phyloP scores from a whole-genome alignment of 208 protist species.

The Leishmania amazonensis region DNA sequence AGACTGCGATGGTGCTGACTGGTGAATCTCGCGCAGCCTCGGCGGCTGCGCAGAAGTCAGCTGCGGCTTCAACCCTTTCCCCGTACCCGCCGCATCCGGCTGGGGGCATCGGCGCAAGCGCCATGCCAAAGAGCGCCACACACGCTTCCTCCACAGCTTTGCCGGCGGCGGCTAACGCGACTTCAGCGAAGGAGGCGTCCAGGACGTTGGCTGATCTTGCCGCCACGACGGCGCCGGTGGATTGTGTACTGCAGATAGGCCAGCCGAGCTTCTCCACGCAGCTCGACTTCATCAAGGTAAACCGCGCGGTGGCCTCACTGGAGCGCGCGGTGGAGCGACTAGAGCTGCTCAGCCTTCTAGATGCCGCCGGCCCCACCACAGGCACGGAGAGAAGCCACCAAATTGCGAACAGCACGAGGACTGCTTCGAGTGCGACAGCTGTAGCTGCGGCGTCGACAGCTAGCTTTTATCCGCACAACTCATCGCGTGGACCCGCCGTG shows the following conservation, averaged over 20 bases:
- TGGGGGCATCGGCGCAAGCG: background rate
- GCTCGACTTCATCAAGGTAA: conserved; percentile 65
- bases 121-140: background rate
- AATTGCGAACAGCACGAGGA: background rate
- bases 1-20: conserved; percentile 2
- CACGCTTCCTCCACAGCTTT: background rate
- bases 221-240: conserved; percentile 8
- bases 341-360: conserved; percentile 81
- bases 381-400: background rate
- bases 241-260: conserved; percentile 37
- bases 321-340: conserved; percentile 91
- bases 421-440: background rate
- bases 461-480: background rate
- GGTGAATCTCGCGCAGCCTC: conserved; percentile 6
- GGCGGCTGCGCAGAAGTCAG: conserved; percentile 2
- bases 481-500: conserved; percentile 23
- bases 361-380: conserved; percentile 41
- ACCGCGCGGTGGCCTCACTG: conserved; percentile 81
- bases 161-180: background rate
- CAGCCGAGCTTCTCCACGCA: conserved; percentile 49
- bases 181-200: background rate
- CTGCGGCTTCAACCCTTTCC: background rate
- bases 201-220: conserved; percentile 8
- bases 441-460: conserved; percentile 1
- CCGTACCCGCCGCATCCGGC: conserved; percentile 1